Evolutionary conservation across 2,329 filamentous ascomycete species (phyloP), one percentile per base, ranked within the genome.

Genomic region (Penicillium corylophilum): DNA sequence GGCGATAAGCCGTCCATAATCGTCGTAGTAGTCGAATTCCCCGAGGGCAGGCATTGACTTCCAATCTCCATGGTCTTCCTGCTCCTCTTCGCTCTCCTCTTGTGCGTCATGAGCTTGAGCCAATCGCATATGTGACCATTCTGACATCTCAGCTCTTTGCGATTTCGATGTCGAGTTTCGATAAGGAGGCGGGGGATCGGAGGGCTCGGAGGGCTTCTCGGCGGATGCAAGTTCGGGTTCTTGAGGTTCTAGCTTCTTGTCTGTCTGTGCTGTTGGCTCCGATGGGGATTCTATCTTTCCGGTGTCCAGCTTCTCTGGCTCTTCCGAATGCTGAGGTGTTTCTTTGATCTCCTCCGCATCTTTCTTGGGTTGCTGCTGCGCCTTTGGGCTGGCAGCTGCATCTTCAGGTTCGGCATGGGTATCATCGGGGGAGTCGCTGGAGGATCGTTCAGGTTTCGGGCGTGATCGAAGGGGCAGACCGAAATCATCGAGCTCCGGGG

Each of bases 11-110:
- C 83, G 89, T 61, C 95, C 89, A 69, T 95, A 87, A 64, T 99
- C 94, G 68, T 99, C 90, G 71, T 97, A 99, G 60, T 96, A 88
- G 72, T 97, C 93, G 69, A 94, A 95, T 33, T 88, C 87, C 7
- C 92, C 94, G 65, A 92, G 90, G 1, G 94, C 85, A 1, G 93
- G 94, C 94, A 99, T 99, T 2, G 84, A 82, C 74, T 96, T 90
- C 94, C 94, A 99, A 42, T 67, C 85, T n/a, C 88, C 88, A 5
- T 84, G 84, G 10, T 82, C 77, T 2, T 81, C 72, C 12, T 79
- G 75, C 41, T 81, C 75, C 12, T 75, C 70, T 26, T 80, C 43
- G 10, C 29, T 29, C 26, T 39, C 74, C 12, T 82, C 76, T 36
- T 54, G 57, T 13, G 81, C 66, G 10, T 70, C 68, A 38, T 78